Conservation (phyloP, 2,329 filamentous ascomycete species). For the Fusarium cicatricum region DNA sequence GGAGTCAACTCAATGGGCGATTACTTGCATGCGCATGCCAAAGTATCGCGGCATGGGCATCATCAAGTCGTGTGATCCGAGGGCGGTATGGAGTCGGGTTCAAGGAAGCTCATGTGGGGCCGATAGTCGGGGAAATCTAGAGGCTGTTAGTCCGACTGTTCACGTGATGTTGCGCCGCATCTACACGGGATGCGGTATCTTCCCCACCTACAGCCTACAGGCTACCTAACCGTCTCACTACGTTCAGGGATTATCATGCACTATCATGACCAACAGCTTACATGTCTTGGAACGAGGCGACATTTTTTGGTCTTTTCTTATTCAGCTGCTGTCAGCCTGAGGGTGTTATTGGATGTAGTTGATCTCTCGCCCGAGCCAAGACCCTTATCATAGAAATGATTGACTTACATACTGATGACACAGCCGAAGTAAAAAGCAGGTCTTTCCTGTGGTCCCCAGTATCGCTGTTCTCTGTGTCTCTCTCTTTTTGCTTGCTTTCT, state of each 20-base stretch:
- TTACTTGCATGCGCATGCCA: conserved; percentile 28
- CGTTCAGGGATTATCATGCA: background rate
- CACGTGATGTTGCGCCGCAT: background rate
- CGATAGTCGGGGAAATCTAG: background rate
- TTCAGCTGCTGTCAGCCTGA: conserved; percentile 26
- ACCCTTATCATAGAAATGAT: no score
- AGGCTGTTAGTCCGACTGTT: background rate
- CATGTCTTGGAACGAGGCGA: background rate
- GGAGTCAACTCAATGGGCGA: conserved; percentile 22
- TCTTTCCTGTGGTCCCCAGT: no score
- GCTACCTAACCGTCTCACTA: no score
- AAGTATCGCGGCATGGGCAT: background rate
- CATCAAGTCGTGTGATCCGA: background rate
- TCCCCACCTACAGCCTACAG: no score
- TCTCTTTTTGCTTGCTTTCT: no score
- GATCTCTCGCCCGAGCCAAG: no score
- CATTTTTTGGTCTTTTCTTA: conserved; percentile 27
- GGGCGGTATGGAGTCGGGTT: conserved; percentile 6
- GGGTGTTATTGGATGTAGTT: background rate
- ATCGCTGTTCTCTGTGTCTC: no score
- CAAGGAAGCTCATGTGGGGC: conserved; percentile 32
- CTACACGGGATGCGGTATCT: no score
- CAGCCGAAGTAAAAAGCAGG: no score
- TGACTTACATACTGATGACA: no score
- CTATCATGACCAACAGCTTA: background rate